Evolutionary conservation across 1,284 basidiomycete species (phyloP), one percentile per base, ranked within the genome.

Genomic region (Tilletia walkeri): DNA sequence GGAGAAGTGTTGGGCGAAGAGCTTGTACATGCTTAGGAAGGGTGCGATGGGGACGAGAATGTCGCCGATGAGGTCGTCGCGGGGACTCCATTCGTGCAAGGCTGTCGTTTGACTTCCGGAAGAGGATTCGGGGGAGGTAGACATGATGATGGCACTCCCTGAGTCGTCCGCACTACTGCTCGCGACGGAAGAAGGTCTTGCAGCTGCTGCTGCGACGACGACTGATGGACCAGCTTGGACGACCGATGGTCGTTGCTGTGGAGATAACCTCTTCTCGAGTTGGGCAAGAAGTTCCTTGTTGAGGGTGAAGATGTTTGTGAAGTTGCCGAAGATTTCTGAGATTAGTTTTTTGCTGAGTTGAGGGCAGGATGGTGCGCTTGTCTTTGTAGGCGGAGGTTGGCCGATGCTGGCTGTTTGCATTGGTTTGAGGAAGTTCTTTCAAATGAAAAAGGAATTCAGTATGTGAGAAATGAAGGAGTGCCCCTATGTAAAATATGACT

Each of bases 291-390:
- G 89, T n/a, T 91, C 89, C 67, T 88, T 89, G 84, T 93, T 92
- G 68, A 95, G 87, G 77, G 93, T 92, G 88, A 92, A 91, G 63
- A 95, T 94, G 85, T 95, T 93, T 80, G 91, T 89, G 79, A 95
- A 94, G 83, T 94, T 94, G 74, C 90, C 90, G 83, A 95, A 95
- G 65, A 94, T 87, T 18, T 89, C 88, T 2, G 88, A 89, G 72
- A 95, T 87, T 65, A 89, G 88, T 14, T 88, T 84, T 70, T 90
- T 89, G 69, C 89, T 87, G 66, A 95, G 86, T 20, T 94, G 85
- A 4, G 91, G 89, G n/a, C 41, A 67, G 41, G 2, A 30, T 16
- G 73, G 76, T 82, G 80, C 47, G 90, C 82, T 70, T 88, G 85
- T 48, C 38, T 38, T 34, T 9, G 34, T 18, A 9, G 59, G 16